Base-by-base conservation (phyloP, 768 basidiomycete species). In the Mycena alexandri region DNA sequence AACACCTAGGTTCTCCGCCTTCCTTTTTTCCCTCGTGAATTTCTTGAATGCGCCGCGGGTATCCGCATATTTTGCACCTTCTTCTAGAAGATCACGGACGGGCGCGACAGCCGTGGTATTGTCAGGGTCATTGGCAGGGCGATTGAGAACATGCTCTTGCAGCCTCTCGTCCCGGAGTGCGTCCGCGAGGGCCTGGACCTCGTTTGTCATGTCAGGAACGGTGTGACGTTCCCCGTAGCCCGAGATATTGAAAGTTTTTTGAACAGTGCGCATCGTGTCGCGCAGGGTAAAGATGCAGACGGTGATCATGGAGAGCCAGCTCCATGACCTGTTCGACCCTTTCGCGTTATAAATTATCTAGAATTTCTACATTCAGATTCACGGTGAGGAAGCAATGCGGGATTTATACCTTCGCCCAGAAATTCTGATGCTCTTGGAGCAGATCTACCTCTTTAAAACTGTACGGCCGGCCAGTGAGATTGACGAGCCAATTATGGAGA, bases 401-500 rank as follows among this genome's bases (percentile, higher is more conserved):
- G 10, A 11, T 38, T 10, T 14, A 14, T 44, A 57, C 42, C 42
- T 57, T 71, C 13, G 67, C 59, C 61, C 63, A 73, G 29, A 68
- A 65, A 46, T 36, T 34, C n/a, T 24, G 44, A 12, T 48, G 58
- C 21, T 48, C 58, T 24, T 47, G 46, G n/a, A 59, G 21, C 21
- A 63, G 51, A 54, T 73, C 71, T 0, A 73, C 71, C 24, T 68
- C 67, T 53, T 71, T 71, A 57, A 71, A 73, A 14, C 70, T 46
- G 12, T 57, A 47, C 5, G 34, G 19, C 1, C 43, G 22, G 1
- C 72, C 72, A 16, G 51, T 54, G 11, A 69, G 42, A 34, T 73
- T 73, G 14, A 73, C 67, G 1, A 73, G 61, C 72, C 72, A 72
- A 34, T 73, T 73, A 51, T 59, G 52, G 3, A 71, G 60, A 29